Conservation (phyloP, 352 stramenopile species). For the Pythium chondricola region DNA sequence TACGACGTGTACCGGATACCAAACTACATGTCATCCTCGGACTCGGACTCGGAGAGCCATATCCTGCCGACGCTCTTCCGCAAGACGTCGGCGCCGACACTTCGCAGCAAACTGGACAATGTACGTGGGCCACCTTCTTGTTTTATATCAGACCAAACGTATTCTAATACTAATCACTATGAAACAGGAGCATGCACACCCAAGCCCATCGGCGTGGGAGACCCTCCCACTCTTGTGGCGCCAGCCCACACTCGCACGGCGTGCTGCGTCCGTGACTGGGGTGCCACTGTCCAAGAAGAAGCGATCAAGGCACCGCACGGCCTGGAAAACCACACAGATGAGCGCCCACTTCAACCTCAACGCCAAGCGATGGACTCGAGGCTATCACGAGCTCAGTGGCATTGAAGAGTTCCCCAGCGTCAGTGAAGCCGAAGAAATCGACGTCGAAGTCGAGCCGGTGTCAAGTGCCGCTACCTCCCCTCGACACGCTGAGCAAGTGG, state of each 20-base stretch:
- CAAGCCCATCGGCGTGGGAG: constrained; percentile 21
- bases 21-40: constrained; percentile 22
- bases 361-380: constrained; percentile 58
- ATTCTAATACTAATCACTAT: not conserved
- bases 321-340: constrained; percentile 53
- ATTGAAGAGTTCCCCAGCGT: constrained; percentile 45
- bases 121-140: not conserved
- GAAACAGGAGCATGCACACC: constrained; percentile 10
- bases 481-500: not conserved
- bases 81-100: constrained; percentile 56
- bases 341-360: constrained; percentile 52
- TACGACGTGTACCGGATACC: constrained; percentile 34
- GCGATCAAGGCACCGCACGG: constrained; percentile 30
- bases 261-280: constrained; percentile 52
- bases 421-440: constrained; percentile 21
- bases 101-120: constrained; percentile 21
- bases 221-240: constrained; percentile 48
- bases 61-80: constrained; percentile 30
- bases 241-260: constrained; percentile 42
- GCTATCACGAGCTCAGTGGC: constrained; percentile 50
- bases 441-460: constrained; percentile 8
- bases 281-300: constrained; percentile 33
- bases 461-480: not conserved
- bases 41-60: constrained; percentile 50
- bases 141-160: too few relatives aligned